Base-by-base conservation (phyloP, 2,329 filamentous ascomycete genomes). In the Colletotrichum orbiculare region DNA sequence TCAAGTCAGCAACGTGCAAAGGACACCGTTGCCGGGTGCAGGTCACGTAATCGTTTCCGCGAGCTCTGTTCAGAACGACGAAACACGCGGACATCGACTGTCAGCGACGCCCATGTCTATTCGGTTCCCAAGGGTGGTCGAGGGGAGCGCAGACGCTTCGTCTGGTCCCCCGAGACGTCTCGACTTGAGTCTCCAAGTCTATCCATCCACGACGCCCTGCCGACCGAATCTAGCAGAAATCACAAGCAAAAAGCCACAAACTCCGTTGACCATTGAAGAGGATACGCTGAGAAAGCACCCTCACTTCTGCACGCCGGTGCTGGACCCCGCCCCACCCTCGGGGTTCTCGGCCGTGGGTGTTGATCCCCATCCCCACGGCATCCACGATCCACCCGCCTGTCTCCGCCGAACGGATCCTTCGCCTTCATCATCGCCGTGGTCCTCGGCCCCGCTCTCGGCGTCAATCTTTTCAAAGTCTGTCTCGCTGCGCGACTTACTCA, bases 381-480 rank as follows among this genome's bases (percentile, higher is more conserved):
- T 77, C 83, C 83, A 85, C 1, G 77, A 77, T n/a, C 75, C 74
- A 6, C 64, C 67, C 70, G 61, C 49, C 65, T 41, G 71, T 54
- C 75, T 76, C 67, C 73, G 73, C 59, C 76, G 73, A 34, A 78
- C 72, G 15, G 71, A 72, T 9, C 71, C 81, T 38, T 80, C 82
- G 49, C 87, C 86, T 17, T 46, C 46, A 25, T 62, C 58, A 38
- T 35, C 58, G 39, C 69, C 72, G 15, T 60, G 52, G 13, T 72
- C 70, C 72, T 87, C 89, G 34, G 80, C 81, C 9, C 84, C 85
- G 72, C 89, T 90, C 73, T 94, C 91, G 39, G 89, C 88, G 67
- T 96, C 91, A 70, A 96, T 92, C 75, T 93, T 92, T 73, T 97
- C 94, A 73, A 97, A 97, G 71, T 97, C 95, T 17, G 87, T 87